phyloP scores from a whole-genome alignment of 768 basidiomycete species.

The Crucibulum laeve region DNA sequence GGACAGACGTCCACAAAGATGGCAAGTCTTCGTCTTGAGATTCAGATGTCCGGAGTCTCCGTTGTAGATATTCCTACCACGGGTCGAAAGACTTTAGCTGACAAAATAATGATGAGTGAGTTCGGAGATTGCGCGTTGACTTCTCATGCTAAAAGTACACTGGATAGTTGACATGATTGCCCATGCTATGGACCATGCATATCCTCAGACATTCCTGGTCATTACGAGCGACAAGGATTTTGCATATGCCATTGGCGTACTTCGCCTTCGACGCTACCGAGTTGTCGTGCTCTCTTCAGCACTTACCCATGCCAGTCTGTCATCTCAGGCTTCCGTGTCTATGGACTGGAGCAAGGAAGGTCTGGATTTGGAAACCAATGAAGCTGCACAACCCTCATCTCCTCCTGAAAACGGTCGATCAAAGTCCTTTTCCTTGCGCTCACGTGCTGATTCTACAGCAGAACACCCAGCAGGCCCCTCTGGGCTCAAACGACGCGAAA shows the following conservation, averaged over 20 bases:
- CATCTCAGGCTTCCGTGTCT: slow-evolving; percentile 40
- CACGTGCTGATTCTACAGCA: no score
- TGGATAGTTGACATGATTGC: slow-evolving; percentile 54
- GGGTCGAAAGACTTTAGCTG: no score
- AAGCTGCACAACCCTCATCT: slow-evolving; percentile 4
- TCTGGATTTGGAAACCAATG: slow-evolving; percentile 17
- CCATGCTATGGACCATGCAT: slow-evolving; percentile 50
- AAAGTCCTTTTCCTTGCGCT: no score
- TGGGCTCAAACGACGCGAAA: no score
- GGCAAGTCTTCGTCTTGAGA: no score
- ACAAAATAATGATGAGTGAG: no score
- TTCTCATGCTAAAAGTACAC: no score
- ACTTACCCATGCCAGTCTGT: slow-evolving; percentile 31
- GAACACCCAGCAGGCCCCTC: no score
- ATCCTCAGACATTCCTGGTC: slow-evolving; percentile 48
- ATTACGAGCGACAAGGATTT: slow-evolving; percentile 61
- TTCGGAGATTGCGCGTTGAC: no score
- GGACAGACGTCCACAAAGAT: no score
- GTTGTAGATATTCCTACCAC: no score
- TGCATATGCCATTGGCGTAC: slow-evolving; percentile 48
- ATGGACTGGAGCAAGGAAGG: slow-evolving; percentile 42
- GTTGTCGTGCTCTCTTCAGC: slow-evolving; percentile 39
- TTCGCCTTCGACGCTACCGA: slow-evolving; percentile 44
- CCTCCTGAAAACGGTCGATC: neutral
- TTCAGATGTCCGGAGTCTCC: no score